Base-by-base conservation (phyloP, 768 basidiomycete species). In the Lactifluus subvellereus region DNA sequence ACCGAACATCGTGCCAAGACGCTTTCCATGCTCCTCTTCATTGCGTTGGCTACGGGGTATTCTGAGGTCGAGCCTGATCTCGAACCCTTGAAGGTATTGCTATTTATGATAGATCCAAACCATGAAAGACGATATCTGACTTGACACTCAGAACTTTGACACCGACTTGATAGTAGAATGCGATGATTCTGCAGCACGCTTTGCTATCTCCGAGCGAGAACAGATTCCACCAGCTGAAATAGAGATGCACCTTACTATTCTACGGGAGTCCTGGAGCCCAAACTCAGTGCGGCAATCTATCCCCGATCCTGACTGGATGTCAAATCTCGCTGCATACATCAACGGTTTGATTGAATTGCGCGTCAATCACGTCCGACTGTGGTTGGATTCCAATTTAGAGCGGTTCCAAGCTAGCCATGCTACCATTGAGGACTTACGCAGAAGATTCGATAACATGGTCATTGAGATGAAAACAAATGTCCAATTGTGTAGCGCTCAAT, bases 81-180 rank as follows among this genome's bases (percentile, higher is more conserved):
- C 2, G 83, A 84, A 61, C 78, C 76, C 2, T 69, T 86, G 35
- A 84, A 82, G 76, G 85, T 83, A 30, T 54, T 53, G 2, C 27
- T 20, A 6, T 40, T 57, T 20, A n/a, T 5, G 14, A 8, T 6
- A 20, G 35, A 30, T 18, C 3, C 5, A 18, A 30, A 40, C 11
- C 3, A 14, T 13, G n/a, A 18, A 9, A 16, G 22, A 22, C 11
- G 3, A 27, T 48, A 13, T 18, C 47, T 55, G 49, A 51, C 20
- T 3, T 7, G 1, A 7, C 6, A 5, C 6, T 45, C 43, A 84
- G 84, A 83, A 84, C 66, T 66, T 84, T 56, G 84, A 85, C 59
- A 82, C 79, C 11, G 79, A 82, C 61, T 50, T 70, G 4, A 63
- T 71, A 1, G 73, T 85, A 18, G 73, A 76, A 1, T 57, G 66